Evolutionary conservation across 345 rosid genomes (phyloP), one percentile per base, ranked within the genome.

Genomic region (Syzygium aqueum): DNA sequence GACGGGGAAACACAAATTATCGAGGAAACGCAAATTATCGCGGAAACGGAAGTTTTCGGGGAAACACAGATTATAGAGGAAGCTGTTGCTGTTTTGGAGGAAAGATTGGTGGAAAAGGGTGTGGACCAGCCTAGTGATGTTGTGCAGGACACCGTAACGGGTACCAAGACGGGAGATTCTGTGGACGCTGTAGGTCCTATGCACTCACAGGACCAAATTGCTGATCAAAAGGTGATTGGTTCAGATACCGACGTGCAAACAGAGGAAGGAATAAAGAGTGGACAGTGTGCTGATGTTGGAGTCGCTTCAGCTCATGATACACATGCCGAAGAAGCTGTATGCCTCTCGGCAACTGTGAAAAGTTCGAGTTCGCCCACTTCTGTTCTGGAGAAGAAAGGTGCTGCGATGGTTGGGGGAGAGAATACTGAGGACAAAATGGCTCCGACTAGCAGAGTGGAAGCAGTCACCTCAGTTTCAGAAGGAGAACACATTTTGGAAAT

Each of bases 401-500:
- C 51, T 82, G 27, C 53, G 43, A n/a, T 65, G 84, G 25, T 43
- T 37, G 89, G 86, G 82, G 94, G 89, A 85, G 92, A n/a, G 85
- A 86, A 67, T 90, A 57, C 88, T 17, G 82, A 77, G 77, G 88
- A 85, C 21, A 50, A 77, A 85, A 53, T 78, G 30, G 73, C 86
- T 28, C 33, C 57, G 33, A 46, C 86, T 84, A 57, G 73, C 63
- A 86, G 88, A 82, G 52, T 14, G 83, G 73, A 77, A 84, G 61
- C 85, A 88, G 88, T 86, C 37, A 9, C 80, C 80, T 73, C 80
- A 73, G 80, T 73, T 73, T 73, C 80, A 65, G 88, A 82, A 40
- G 89, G 43, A n/a, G 56, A 86, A 46, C 85, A 86, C 40, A 86
- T 88, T 85, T 92, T 90, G 85, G 89, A 61, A 89, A 92, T 88